Percentiles rank a stretch among this genome's conserved stretches.
Conservation (phyloP, 805 yeast genomes). For the Brettanomyces nanus region DNA sequence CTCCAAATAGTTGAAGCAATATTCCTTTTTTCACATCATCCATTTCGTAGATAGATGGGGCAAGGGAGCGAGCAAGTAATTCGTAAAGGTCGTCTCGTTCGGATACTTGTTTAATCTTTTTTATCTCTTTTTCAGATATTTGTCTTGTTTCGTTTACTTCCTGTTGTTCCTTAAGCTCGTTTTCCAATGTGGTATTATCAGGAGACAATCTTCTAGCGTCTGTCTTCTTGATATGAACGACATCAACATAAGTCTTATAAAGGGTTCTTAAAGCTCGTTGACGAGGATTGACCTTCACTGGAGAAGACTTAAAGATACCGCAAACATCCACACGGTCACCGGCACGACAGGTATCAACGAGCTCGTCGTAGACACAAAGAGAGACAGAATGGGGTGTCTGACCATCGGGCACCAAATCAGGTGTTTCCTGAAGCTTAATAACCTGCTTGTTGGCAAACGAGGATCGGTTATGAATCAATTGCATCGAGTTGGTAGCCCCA, state of each 20-base stretch:
- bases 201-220: constrained; percentile 76
- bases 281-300: constrained; percentile 79
- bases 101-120: constrained; percentile 51
- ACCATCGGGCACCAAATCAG: constrained; percentile 91
- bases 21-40: constrained; percentile 97
- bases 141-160: constrained; percentile 73
- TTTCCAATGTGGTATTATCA: constrained; percentile 65
- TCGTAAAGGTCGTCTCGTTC: constrained; percentile 77
- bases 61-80: constrained; percentile 78
- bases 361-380: constrained; percentile 88
- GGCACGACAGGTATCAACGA: constrained; percentile 90
- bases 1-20: constrained; percentile 87
- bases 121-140: constrained; percentile 62
- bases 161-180: constrained; percentile 47
- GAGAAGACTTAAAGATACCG: constrained; percentile 88
- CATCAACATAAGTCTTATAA: constrained; percentile 90
- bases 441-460: constrained; percentile 94
- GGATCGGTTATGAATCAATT: constrained; percentile 83
- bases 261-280: constrained; percentile 77
- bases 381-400: constrained; percentile 97
- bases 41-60: constrained; percentile 95
- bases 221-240: constrained; percentile 82
- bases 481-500: constrained; percentile 78
- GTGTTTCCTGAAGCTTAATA: constrained; percentile 75
- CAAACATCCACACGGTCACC: constrained; percentile 96